Evolutionary conservation across 1,139 yeast species (phyloP), one percentile per base, ranked within the genome.

Genomic region (Taiozyma sp.): DNA sequence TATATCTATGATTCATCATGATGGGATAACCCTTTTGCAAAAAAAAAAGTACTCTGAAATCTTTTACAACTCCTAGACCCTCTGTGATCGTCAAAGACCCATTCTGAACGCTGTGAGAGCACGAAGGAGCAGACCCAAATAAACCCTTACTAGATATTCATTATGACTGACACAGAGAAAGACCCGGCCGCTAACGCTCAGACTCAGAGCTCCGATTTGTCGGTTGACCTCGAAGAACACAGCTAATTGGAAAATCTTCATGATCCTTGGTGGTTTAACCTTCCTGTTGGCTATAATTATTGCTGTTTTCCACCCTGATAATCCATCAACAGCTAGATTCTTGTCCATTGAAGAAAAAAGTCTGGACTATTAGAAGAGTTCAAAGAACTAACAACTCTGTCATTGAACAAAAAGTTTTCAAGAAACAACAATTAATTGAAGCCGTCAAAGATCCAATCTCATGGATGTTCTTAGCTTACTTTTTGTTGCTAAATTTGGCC

Each of bases 341-440:
- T 68, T 80, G 44, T 67, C 67, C 14, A 75, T 72, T n/a, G 69
- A 72, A 42, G 88, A 83, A 56, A 77, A 75, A 63, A 60, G 19
- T 73, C 51, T 67, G 77, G 64, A 76, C 76, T 14, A 76, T 82
- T 68, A 66, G 72, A 50, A 61, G 60, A 21, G 72, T 74, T 11
- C 70, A 70, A 53, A 56, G 62, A n/a, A 62, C 75, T 1, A 68
- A 76, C 22, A 69, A 68, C 51, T 59, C 76, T 6, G 63, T 80
- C 6, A 73, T 76, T 47, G 77, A 74, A 54, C 78, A 57, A 46
- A 73, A 70, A 52, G 69, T 71, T 43, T 74, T 80, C 65, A 83
- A 83, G 57, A 68, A 63, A 62, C 66, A 77, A 46, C 90, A 84
- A 61, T 69, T 81, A 43, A 64, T 63, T 56, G 80, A 76, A 58